Percentiles rank a stretch among this genome's conserved stretches.
phyloP scores from a whole-genome alignment of 257 asterid genomes.

The Hygrophila difformis region DNA sequence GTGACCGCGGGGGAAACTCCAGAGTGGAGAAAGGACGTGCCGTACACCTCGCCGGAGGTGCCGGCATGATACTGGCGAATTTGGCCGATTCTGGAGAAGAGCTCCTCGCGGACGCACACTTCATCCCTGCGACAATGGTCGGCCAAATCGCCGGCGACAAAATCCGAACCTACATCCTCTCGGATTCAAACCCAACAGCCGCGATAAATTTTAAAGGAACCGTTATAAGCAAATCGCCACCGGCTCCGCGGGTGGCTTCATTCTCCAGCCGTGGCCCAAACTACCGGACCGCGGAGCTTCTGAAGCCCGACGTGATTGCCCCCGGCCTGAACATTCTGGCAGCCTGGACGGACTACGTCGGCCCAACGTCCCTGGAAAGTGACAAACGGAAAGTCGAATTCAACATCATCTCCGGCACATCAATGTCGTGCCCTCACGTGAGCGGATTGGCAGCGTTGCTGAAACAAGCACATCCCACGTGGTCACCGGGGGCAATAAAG shows the following conservation, averaged over 20 bases:
- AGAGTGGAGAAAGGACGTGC: conserved; percentile 85
- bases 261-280: conserved; percentile 96
- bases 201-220: conserved; percentile 63
- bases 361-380: conserved; percentile 67
- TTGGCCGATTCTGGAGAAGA: conserved; percentile 84
- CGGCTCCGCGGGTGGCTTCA: conserved; percentile 85
- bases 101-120: conserved; percentile 84
- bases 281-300: conserved; percentile 67
- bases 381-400: conserved; percentile 74
- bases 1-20: conserved; percentile 94
- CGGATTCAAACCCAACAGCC: conserved; percentile 73
- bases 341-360: conserved; percentile 66
- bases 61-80: conserved; percentile 74
- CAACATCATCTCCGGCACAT: conserved; percentile 82
- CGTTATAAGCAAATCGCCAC: conserved; percentile 50
- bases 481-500: conserved; percentile 84
- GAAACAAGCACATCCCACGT: conserved; percentile 48
- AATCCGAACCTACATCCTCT: conserved; percentile 47
- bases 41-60: conserved; percentile 88
- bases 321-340: conserved; percentile 95
- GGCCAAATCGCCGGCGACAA: conserved; percentile 68
- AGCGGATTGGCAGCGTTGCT: conserved; percentile 87
- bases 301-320: conserved; percentile 86
- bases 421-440: conserved; percentile 96
- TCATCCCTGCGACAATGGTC: conserved; percentile 81